These are phyloP conservation scores for Zizania latifolia DNA, from an alignment of 176 grass and related monocot species.

Conservation along the genomic window DNA sequence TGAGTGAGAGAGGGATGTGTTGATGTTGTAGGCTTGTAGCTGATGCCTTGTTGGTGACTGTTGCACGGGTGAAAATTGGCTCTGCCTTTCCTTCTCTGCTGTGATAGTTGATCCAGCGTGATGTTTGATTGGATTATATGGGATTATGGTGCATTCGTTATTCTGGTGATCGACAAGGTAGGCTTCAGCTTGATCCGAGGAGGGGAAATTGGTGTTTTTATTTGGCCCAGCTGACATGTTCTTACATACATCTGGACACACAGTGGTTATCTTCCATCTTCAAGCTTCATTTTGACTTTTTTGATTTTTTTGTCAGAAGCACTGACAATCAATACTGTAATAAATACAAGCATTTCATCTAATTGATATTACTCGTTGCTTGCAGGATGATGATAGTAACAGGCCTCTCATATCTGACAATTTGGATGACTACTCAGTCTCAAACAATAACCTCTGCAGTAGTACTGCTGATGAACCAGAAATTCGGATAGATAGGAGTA, in stretches of 20 bases:
- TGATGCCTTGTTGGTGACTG: not conserved
- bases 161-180: not conserved
- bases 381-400: constrained; percentile 49
- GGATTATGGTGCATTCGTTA: not conserved
- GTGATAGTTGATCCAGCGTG: not conserved
- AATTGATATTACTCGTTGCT: constrained; percentile 20
- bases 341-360: not conserved
- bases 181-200: not conserved
- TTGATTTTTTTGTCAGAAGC: not conserved
- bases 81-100: not conserved
- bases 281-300: not conserved
- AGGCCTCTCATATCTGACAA: constrained; percentile 57
- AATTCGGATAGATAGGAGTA: constrained; percentile 57
- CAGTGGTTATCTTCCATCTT: not conserved
- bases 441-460: constrained; percentile 32
- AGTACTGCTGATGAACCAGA: constrained; percentile 29
- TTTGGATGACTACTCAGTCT: constrained; percentile 16
- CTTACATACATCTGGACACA: not conserved
- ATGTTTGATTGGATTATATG: not conserved
- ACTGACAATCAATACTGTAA: not conserved
- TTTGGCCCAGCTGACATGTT: not conserved
- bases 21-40: not conserved
- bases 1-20: not conserved
- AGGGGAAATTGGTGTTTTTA: not conserved
- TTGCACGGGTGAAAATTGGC: not conserved